A percentile compares a stretch with the other conserved stretches of the same genome.
Evolutionary conservation across 257 asterid genomes (phyloP).

Genomic region (Primulina eburnea): DNA sequence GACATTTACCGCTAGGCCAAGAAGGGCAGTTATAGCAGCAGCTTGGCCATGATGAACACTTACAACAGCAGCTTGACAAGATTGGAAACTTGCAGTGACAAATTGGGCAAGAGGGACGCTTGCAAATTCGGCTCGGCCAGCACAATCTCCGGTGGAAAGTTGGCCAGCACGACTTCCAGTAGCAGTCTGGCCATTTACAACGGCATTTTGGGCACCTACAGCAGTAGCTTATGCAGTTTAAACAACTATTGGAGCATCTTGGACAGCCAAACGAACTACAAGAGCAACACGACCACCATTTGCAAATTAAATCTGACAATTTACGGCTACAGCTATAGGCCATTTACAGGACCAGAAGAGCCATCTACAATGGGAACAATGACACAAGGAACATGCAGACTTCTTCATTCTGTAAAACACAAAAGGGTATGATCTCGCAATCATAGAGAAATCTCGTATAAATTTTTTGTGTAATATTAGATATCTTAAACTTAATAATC

Average conservation of each 20-base stretch:
- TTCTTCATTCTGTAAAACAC: constrained; percentile 46
- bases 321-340: constrained; percentile 11
- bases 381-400: constrained; percentile 32
- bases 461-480: too few species aligned
- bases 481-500: too few species aligned
- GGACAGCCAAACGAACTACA: constrained; percentile 17
- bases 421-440: constrained; percentile 14
- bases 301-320: constrained; percentile 16
- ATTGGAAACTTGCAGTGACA: constrained; percentile 14
- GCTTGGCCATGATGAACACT: constrained; percentile 28
- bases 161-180: constrained; percentile 6
- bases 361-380: constrained; percentile 27
- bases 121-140: constrained; percentile 18
- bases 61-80: constrained; percentile 22
- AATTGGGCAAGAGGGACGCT: constrained; percentile 1
- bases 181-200: constrained; percentile 29
- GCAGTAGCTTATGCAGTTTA: constrained; percentile 29
- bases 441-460: too few species aligned
- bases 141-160: constrained; percentile 5
- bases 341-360: constrained; percentile 28
- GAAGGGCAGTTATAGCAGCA: constrained; percentile 27
- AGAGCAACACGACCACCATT: constrained; percentile 22
- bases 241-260: constrained; percentile 21
- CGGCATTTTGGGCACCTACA: constrained; percentile 26
- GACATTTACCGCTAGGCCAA: constrained; percentile 21